phyloP scores from a whole-genome alignment of 306 rosid genomes.

The Oxytropis ochrocephala region DNA sequence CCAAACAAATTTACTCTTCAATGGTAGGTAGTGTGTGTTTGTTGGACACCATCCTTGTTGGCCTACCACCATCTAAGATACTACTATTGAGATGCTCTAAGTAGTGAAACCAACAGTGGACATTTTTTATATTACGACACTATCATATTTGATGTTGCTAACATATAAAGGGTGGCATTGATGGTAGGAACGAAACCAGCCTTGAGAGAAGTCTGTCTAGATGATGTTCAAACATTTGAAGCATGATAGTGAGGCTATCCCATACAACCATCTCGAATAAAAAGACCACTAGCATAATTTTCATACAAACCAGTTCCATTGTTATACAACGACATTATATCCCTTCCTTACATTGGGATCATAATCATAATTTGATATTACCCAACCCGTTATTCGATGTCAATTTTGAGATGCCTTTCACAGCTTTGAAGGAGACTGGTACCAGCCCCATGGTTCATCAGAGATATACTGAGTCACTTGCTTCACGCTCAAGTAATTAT shows the following conservation, averaged over 20 bases:
- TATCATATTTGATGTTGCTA: neutral
- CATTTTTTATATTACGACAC: too few relatives aligned
- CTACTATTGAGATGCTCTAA: too few relatives aligned
- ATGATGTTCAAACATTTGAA: neutral
- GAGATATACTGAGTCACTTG: constrained; percentile 81
- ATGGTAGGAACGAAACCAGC: neutral
- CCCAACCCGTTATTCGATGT: constrained; percentile 15
- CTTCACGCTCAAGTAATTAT: constrained; percentile 87
- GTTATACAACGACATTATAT: neutral
- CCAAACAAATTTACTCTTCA: too few relatives aligned
- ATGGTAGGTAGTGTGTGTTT: too few relatives aligned
- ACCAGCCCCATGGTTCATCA: constrained; percentile 94
- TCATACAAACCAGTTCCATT: neutral
- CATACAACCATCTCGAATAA: neutral
- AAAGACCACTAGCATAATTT: neutral
- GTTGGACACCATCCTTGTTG: too few relatives aligned
- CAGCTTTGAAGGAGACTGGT: constrained; percentile 77
- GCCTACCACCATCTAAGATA: too few relatives aligned
- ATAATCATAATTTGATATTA: neutral
- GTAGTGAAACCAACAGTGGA: too few relatives aligned
- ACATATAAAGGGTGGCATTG: neutral
- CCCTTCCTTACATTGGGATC: neutral
- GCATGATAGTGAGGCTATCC: neutral
- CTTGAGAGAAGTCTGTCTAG: neutral
- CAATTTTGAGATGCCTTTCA: constrained; percentile 19